These are phyloP conservation scores for Cladophialophora bantiana DNA, from an alignment of 2,329 filamentous ascomycete species.

Conservation along the genomic window DNA sequence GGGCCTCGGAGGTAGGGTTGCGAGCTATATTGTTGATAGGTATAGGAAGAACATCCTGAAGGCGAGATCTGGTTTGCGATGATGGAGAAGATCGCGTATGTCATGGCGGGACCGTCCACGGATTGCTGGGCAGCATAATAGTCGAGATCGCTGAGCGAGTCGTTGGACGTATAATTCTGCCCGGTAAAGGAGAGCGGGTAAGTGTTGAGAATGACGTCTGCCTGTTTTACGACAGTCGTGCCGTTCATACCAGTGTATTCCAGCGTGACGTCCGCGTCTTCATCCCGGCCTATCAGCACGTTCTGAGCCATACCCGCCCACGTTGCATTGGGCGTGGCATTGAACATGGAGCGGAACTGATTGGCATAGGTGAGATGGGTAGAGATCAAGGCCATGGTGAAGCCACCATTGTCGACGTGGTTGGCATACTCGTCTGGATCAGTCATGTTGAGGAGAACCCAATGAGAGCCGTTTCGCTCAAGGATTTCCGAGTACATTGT, in stretches of 20 bases:
- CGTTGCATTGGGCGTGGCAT: conserved; percentile 61
- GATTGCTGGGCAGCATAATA: conserved; percentile 75
- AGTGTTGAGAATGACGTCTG: conserved; percentile 71
- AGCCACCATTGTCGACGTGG: conserved; percentile 71
- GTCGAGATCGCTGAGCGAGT: conserved; percentile 65
- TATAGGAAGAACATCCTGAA: conserved; percentile 72
- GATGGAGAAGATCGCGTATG: conserved; percentile 73
- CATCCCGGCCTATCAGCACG: conserved; percentile 62
- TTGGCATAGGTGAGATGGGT: conserved; percentile 65
- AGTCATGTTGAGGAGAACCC: conserved; percentile 68
- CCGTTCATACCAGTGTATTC: conserved; percentile 73
- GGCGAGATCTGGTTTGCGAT: conserved; percentile 70
- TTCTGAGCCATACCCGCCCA: conserved; percentile 65
- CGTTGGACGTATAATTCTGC: conserved; percentile 58
- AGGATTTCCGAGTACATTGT: conserved; percentile 68
- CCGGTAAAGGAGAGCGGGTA: conserved; percentile 67
- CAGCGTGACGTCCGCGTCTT: conserved; percentile 65
- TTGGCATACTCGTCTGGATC: conserved; percentile 78
- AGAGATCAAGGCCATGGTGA: conserved; percentile 68
- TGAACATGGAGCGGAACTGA: conserved; percentile 63
- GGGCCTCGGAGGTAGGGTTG: conserved; percentile 70
- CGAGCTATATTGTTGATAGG: conserved; percentile 69
- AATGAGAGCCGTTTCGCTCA: conserved; percentile 63
- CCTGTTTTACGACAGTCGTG: conserved; percentile 71
- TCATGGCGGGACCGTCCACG: conserved; percentile 73